phyloP scores from a whole-genome alignment of 129 eudicot genomes.

The Flaveria trinervia region DNA sequence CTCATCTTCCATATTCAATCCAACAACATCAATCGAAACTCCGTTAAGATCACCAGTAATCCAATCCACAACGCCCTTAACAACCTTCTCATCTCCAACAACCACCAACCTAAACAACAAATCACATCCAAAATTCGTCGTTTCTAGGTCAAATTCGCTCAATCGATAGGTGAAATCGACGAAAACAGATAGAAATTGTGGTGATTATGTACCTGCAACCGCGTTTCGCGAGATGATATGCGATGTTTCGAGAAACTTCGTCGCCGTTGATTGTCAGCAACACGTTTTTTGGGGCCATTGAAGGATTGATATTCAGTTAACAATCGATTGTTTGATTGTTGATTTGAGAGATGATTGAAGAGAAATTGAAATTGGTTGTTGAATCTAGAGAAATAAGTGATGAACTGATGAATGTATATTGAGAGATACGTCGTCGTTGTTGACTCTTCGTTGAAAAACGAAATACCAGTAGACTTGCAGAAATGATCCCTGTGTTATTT shows the following conservation, averaged over 20 bases:
- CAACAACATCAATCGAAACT: slow-evolving; percentile 57
- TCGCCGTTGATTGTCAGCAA: slow-evolving; percentile 76
- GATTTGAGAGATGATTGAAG: no score
- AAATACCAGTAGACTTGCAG: not conserved
- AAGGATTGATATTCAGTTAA: slow-evolving; percentile 4
- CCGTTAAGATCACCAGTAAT: slow-evolving; percentile 43
- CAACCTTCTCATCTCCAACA: slow-evolving; percentile 60
- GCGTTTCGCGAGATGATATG: slow-evolving; percentile 68
- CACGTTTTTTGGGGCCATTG: slow-evolving; percentile 57
- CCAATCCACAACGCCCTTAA: slow-evolving; percentile 50
- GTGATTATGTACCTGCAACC: slow-evolving; percentile 72
- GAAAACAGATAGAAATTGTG: not conserved
- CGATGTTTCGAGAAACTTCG: slow-evolving; percentile 62
- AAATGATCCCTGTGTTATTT: not conserved
- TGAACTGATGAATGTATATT: not conserved
- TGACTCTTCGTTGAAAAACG: slow-evolving; percentile 4
- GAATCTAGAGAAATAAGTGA: not conserved
- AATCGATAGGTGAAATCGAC: not conserved
- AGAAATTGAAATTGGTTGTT: not conserved
- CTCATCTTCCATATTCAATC: slow-evolving; percentile 84
- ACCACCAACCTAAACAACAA: slow-evolving; percentile 60
- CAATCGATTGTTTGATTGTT: no score
- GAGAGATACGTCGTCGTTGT: slow-evolving; percentile 3
- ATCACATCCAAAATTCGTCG: not conserved
- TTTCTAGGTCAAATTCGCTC: not conserved